Base-by-base conservation (phyloP, 106 monocot species). In the Apostasia ramifera region DNA sequence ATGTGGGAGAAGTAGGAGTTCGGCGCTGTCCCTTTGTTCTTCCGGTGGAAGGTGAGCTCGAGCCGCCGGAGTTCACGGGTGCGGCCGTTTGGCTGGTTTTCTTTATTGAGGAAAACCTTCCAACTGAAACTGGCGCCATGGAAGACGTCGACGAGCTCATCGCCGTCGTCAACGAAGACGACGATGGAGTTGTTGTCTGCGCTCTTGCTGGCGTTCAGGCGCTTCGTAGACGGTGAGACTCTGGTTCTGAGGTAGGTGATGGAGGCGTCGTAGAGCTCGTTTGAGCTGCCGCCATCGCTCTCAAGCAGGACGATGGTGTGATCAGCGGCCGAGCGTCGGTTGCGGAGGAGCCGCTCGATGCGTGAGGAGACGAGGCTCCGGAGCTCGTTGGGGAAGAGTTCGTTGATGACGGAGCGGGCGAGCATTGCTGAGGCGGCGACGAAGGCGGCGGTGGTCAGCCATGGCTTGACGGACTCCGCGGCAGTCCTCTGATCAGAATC, bases 231-330 rank as follows among this genome's bases (percentile, higher is more conserved):
- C 13, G 37, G 51, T 0, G 71, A 67, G 39, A 69, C n/a, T 57
- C 47, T 79, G 51, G 71, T 10, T 54, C 57, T 49, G 52, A 83
- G n/a, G 53, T 83, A 83, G 50, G 46, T 46, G 45, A 37, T 44
- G 1, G 68, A 71, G 11, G 79, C 75, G 0, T 49, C n/a, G 59
- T 58, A 83, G 15, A 83, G 51, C 37, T 65, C 8, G 67, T 79
- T 83, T 61, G 55, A 9, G 2, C 3, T 5, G 40, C 11, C 53
- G 10, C 59, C 59, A 6, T 83, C 70, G n/a, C 9, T 6, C 46
- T 76, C 71, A 8, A 53, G 51, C 63, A 83, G 59, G 72, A 72
- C 40, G 42, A 83, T 40, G 68, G 76, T 72, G 52, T 68, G 40
- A 2, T 57, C 26, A 2, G 57, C 13, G 11, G 79, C 75, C 39